Percentiles rank a stretch among this genome's conserved stretches.
Evolutionary conservation across 2,329 filamentous ascomycete species (phyloP).

Genomic region (Alternaria sp.): DNA sequence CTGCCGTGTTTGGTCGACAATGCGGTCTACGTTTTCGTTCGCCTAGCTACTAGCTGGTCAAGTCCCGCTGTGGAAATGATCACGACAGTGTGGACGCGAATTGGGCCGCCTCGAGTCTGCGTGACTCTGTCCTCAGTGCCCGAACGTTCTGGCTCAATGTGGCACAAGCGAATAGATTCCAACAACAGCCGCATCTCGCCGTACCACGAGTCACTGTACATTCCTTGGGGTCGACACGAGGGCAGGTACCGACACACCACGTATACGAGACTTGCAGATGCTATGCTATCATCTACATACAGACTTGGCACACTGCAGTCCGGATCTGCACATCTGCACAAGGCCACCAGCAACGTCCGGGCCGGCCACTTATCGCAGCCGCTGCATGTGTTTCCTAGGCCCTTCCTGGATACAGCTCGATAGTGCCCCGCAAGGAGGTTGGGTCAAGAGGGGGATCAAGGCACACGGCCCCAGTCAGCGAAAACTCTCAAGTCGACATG

Average conservation of each 20-base stretch:
- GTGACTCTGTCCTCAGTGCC: conserved; percentile 22
- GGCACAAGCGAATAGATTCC: conserved; percentile 34
- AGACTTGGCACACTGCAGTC: conserved; percentile 43
- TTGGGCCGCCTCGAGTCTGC: conserved; percentile 34
- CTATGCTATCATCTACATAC: conserved; percentile 28
- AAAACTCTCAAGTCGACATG: conserved; percentile 24
- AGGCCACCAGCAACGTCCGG: conserved; percentile 49
- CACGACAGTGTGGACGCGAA: conserved; percentile 37
- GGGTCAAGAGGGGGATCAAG: conserved; percentile 33
- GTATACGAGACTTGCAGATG: conserved; percentile 28
- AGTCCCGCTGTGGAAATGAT: conserved; percentile 46
- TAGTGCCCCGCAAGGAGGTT: conserved; percentile 42
- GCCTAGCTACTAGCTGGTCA: conserved; percentile 33
- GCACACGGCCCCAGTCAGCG: conserved; percentile 33
- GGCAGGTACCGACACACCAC: conserved; percentile 30
- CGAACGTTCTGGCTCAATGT: conserved; percentile 31
- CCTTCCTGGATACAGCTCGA: conserved; percentile 36
- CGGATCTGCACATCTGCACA: conserved; percentile 46
- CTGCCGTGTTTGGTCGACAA: conserved; percentile 43
- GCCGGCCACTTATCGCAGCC: conserved; percentile 52
- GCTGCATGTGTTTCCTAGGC: conserved; percentile 50
- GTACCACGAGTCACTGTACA: conserved; percentile 36
- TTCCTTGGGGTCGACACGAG: conserved; percentile 28
- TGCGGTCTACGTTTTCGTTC: conserved; percentile 35
- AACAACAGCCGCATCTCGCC: conserved; percentile 29